Evolutionary conservation across 495 filamentous ascomycete species (phyloP), one percentile per base, ranked within the genome.

Genomic region (Aspergillus indologenus): DNA sequence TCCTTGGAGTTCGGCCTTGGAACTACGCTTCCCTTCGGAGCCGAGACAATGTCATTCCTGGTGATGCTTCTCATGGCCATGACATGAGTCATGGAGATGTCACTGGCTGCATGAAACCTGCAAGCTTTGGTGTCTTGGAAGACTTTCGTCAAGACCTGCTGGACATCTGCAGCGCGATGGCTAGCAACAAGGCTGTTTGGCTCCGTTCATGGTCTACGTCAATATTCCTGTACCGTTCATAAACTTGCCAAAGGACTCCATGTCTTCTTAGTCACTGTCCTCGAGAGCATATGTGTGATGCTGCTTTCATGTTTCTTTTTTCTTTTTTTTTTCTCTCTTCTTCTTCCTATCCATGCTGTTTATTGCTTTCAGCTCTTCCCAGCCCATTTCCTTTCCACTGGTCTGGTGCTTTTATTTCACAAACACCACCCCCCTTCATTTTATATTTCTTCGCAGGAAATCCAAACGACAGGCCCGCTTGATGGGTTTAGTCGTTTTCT

Each of bases 201-300:
- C 12, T 14, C 34, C 12, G 34, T 40, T 11, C 5, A 40, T 40
- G 5, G 34, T 40, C 34, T 40, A 40, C 34, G 34, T 40, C 34
- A 40, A 40, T 15, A 2, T 11, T 14, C 5, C 12, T 2, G 12
- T 40, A 15, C 34, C 12, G 12, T 9, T 11, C 34, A 40, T 7
- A 40, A 40, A 40, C 34, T 15, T 40, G 34, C 34, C 34, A 7
- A 15, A 7, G 12, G 12, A 2, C 34, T 2, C 12, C 54, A 62
- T 63, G 51, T 58, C 61, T 60, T 45, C 57, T 64, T 63, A 40
- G 34, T 40, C 34, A 40, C 34, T 40, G 5, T 7, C 12, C 34
- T 40, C 34, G 6, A 40, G 12, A 8, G 34, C 34, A 40, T 40
- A 40, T 8, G 34, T 62, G 51, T 66, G 21, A 47, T 56, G 51